Percentiles rank a stretch among this genome's conserved stretches.
Conservation (phyloP, 345 rosid species). For the Firmiana major region DNA sequence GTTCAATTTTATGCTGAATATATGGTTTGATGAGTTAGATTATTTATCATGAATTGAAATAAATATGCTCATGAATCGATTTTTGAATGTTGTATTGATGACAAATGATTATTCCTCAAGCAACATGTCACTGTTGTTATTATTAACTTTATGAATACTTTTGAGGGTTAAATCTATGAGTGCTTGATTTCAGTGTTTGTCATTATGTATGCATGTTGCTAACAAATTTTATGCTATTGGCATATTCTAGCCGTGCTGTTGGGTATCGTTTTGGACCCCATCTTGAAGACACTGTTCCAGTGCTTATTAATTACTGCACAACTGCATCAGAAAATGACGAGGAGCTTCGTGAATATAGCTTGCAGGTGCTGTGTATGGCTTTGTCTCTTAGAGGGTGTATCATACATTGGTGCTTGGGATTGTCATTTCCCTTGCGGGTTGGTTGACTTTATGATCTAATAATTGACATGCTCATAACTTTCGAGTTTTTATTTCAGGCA, state of each 20-base stretch:
- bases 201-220: conserved; percentile 1
- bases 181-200: neutral
- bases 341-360: conserved; percentile 98
- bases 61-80: neutral
- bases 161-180: no score
- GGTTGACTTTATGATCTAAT: neutral
- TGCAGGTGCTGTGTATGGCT: conserved; percentile 58
- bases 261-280: conserved; percentile 98
- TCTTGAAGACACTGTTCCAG: conserved; percentile 89
- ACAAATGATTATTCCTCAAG: neutral
- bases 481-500: conserved; percentile 51
- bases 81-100: neutral
- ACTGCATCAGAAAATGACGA: conserved; percentile 96
- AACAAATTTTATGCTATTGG: conserved; percentile 16
- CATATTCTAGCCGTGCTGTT: conserved; percentile 85
- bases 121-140: neutral
- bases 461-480: neutral
- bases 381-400: neutral
- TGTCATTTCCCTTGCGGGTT: neutral
- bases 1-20: neutral
- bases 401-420: neutral
- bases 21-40: neutral
- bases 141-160: neutral
- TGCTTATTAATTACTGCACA: conserved; percentile 81
- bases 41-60: neutral